Evolutionary conservation across 2,329 filamentous ascomycete genomes (phyloP), one percentile per base, ranked within the genome.

Genomic region (Fusarium begoniae): DNA sequence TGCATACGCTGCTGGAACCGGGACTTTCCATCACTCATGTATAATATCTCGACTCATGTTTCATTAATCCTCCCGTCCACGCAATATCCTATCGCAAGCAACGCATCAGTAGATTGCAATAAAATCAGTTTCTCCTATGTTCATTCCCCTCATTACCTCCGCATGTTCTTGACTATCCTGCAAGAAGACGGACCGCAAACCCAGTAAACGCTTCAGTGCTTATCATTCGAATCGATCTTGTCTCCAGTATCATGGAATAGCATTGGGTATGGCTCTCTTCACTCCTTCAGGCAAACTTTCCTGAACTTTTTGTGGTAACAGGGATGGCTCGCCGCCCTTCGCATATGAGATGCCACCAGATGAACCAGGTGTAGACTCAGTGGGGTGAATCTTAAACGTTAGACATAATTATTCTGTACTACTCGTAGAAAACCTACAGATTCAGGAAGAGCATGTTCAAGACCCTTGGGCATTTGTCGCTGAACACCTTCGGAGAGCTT

Each of bases 161-260:
- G 20, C 4, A 0, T 6, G 10, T 10, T 41, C 20, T 41, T 40
- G 15, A 9, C 6, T 6, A 14, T 8, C 8, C 7, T 17, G 24
- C 11, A 22, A 54, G 2, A n/a, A n/a, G n/a, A n/a, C n/a, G n/a
- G n/a, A n/a, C n/a, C n/a, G n/a, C n/a, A n/a, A n/a, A n/a, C 9
- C 5, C 14, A 5, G 30, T 47, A 38, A 72, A 45, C 30, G 9
- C 17, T 26, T 53, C n/a, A 53, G 7, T 72, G 22, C 14, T 66
- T 74, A 2, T 59, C 50, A 12, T 77, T 63, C 15, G 51, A 6
- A 15, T 62, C 48, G 8, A 40, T 24, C 1, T 65, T 54, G 20
- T 79, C 69, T 1, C 63, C 77, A 18, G 77, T 78, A 6, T 79
- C 63, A 18, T 77, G 75, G 8, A 79, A 79, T 66, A 1, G 45